Conservation (phyloP, 768 basidiomycete species). For the Dioszegia aurantiaca region DNA sequence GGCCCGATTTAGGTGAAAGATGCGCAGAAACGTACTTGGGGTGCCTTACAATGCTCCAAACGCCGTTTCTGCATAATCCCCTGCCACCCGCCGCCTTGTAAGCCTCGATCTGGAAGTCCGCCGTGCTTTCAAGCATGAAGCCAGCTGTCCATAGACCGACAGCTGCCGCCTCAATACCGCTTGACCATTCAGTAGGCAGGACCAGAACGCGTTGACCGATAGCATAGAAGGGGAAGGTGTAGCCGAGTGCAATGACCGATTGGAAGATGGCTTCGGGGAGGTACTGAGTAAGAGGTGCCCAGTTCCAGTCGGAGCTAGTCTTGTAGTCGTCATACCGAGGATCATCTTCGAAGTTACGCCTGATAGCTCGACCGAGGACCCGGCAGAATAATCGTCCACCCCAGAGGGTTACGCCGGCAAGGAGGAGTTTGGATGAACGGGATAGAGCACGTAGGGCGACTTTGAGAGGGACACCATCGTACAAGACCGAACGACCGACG, state of each 20-base stretch:
- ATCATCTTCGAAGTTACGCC: constrained; percentile 27
- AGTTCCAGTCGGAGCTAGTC: constrained; percentile 23
- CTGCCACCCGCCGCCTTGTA: constrained; percentile 12
- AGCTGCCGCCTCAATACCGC: constrained; percentile 20
- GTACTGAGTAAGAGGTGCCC: constrained; percentile 18
- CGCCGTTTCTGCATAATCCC: constrained; percentile 21
- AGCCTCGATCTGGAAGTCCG: constrained; percentile 27
- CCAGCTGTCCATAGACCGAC: constrained; percentile 30
- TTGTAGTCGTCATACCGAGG: constrained; percentile 28
- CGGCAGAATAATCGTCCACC: constrained; percentile 25
- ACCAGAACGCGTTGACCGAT: constrained; percentile 10
- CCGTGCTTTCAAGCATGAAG: constrained; percentile 25
- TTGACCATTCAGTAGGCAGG: constrained; percentile 2
- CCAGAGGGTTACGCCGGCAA: constrained; percentile 35
- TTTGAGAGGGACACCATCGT: constrained; percentile 11
- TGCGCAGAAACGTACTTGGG: constrained; percentile 30
- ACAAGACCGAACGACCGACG: constrained; percentile 16
- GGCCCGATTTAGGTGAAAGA: background rate
- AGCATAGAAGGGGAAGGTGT: constrained; percentile 30
- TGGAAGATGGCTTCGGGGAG: constrained; percentile 34
- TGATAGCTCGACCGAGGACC: constrained; percentile 12
- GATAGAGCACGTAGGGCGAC: constrained; percentile 24
- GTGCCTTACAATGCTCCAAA: constrained; percentile 44
- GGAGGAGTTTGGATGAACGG: constrained; percentile 23
- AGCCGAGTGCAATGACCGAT: constrained; percentile 33